phyloP scores from a whole-genome alignment of 2,329 filamentous ascomycete genomes.

The Trichoderma endophyticum region DNA sequence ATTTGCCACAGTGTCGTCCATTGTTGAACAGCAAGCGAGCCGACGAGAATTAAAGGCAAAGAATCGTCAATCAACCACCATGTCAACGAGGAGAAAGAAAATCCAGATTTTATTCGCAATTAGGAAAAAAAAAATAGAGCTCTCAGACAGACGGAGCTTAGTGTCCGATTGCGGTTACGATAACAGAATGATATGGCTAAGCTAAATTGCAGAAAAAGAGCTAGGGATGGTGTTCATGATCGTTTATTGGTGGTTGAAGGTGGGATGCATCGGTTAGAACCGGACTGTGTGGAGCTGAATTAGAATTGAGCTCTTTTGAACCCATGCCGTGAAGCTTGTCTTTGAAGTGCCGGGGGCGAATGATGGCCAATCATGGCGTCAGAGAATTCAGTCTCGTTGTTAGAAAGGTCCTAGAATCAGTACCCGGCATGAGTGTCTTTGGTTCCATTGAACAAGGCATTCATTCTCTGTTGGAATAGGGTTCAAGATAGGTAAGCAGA shows the following conservation, averaged over 20 bases:
- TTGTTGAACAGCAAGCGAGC: background rate
- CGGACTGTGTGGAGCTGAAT: background rate
- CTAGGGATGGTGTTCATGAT: background rate
- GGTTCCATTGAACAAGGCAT: background rate
- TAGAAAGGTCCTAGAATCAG: no score
- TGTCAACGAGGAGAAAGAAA: background rate
- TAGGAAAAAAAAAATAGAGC: background rate
- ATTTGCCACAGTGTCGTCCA: background rate
- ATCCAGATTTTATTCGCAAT: background rate
- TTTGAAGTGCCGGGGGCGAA: background rate
- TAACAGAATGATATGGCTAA: background rate
- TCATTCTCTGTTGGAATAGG: background rate
- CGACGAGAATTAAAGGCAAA: background rate
- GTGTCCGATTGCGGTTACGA: background rate
- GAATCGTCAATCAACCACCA: background rate
- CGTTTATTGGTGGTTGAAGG: background rate
- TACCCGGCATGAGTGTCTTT: no score
- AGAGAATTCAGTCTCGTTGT: no score
- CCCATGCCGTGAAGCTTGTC: background rate
- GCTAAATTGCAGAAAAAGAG: conserved; percentile 3
- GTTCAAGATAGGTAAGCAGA: background rate
- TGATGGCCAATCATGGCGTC: background rate
- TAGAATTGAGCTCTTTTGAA: background rate
- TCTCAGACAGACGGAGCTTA: background rate
- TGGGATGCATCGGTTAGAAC: background rate